Evolutionary conservation across 371 early-diverging fungal species (phyloP), one percentile per base, ranked within the genome.

Genomic region (Batkoa obscura): DNA sequence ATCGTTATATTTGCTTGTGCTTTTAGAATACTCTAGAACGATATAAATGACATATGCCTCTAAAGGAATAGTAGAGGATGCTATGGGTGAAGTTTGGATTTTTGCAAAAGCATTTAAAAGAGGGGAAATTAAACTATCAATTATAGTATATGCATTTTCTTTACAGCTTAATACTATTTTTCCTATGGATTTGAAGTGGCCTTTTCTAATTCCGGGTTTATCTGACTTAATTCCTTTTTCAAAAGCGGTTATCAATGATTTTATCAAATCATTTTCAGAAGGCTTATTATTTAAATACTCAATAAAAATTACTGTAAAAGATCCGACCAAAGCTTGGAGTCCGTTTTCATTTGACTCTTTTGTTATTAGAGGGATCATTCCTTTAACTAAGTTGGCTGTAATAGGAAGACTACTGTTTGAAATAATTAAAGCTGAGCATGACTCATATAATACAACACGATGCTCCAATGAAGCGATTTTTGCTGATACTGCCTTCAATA

Each of bases 11-110:
- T n/a, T n/a, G n/a, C n/a, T n/a, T n/a, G n/a, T n/a, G n/a, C n/a
- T n/a, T n/a, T n/a, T n/a, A n/a, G n/a, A n/a, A n/a, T n/a, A n/a
- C 23, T 64, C 59, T 13, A 60, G 49, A 62, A 55, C 64, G 10
- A 76, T 68, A 23, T 83, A 64, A 43, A 75, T 71, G 5, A 84
- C 74, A 59, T 81, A 88, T 13, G 80, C 86, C 51, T 86, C 85
- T 36, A 82, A 64, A 23, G 81, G 76, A n/a, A 81, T 78, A 55
- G 75, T 78, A 52, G 76, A 72, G 65, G 69, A 79, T 0, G 73
- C 69, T 42, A 80, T 63, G 23, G 84, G 84, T 35, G 72, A 76
- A 33, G 71, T 76, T 2, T 73, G 67, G 47, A 83, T 75, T 60
- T 78, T 81, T 57, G 76, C 75, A 56, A 75, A 72, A 0, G 75